These are phyloP conservation scores for Spathaspora passalidarum DNA, from an alignment of 805 yeast genomes.

Conservation along the genomic window DNA sequence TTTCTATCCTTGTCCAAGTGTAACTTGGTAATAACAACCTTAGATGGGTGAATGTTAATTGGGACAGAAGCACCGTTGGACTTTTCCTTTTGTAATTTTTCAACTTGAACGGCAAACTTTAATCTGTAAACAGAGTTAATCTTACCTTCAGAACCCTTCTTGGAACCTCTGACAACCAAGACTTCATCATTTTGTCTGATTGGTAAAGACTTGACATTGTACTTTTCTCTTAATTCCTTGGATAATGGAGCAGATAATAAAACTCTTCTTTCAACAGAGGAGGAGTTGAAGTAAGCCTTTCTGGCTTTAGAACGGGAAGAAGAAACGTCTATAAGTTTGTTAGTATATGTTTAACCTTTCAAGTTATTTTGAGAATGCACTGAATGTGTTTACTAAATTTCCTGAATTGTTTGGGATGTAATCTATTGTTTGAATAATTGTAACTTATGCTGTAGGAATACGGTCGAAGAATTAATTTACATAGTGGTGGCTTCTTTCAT, in stretches of 20 bases:
- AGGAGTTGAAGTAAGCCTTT: conserved; percentile 99
- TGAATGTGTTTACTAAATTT: too few relatives aligned
- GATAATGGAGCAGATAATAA: conserved; percentile 98
- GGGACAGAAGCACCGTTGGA: conserved; percentile 97
- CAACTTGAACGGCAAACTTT: conserved; percentile 94
- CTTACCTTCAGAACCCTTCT: conserved; percentile 99
- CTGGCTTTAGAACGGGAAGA: conserved; percentile 99
- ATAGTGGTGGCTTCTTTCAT: too few relatives aligned
- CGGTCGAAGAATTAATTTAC: too few relatives aligned
- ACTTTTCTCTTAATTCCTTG: conserved; percentile 97
- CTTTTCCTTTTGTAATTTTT: conserved; percentile 96
- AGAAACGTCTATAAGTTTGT: conserved; percentile 78
- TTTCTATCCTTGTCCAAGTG: conserved; percentile 99
- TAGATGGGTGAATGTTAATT: conserved; percentile 96
- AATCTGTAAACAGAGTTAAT: conserved; percentile 98
- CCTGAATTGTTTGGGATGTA: too few relatives aligned
- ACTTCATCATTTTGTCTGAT: conserved; percentile 98
- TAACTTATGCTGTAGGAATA: too few relatives aligned
- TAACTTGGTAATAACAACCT: conserved; percentile 97
- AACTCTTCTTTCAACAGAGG: conserved; percentile 92
- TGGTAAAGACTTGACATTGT: conserved; percentile 93
- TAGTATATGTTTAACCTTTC: conserved; percentile 22
- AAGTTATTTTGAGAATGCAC: too few relatives aligned
- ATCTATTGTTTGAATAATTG: too few relatives aligned
- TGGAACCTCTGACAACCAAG: conserved; percentile 94